Percentiles rank a stretch among this genome's conserved stretches.
These are phyloP conservation scores for Plantago elongata DNA, from an alignment of 257 asterid genomes.

Conservation along the genomic window DNA sequence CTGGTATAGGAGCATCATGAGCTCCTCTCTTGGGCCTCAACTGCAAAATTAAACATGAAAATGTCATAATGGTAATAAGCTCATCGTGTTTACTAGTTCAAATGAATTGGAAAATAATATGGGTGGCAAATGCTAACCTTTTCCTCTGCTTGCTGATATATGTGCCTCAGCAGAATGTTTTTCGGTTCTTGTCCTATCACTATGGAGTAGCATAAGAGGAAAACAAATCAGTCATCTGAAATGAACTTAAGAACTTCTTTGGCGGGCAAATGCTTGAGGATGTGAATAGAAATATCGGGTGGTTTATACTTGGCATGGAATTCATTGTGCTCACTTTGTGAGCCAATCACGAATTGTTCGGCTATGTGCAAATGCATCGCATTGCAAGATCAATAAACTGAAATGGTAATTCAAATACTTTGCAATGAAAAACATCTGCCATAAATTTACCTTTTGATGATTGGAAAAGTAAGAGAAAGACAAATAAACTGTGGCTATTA, in stretches of 20 bases:
- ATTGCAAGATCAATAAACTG: neutral
- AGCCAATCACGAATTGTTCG: neutral
- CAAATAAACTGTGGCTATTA: no score
- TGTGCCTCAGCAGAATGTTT: conserved; percentile 8
- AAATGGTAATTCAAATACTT: neutral
- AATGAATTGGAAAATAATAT: no score
- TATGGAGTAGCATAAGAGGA: neutral
- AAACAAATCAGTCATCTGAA: neutral
- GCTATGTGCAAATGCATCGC: neutral
- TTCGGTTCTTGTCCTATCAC: conserved; percentile 8
- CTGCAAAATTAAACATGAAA: conserved; percentile 18
- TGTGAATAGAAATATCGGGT: no score
- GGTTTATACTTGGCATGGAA: no score
- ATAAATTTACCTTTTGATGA: no score
- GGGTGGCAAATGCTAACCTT: neutral
- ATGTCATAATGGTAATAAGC: neutral
- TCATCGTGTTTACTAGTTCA: neutral
- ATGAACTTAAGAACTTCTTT: neutral
- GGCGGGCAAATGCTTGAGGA: no score
- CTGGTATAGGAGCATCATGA: conserved; percentile 27
- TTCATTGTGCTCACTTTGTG: neutral
- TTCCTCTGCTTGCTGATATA: conserved; percentile 8
- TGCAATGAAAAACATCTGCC: neutral
- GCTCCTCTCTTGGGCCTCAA: conserved; percentile 33
- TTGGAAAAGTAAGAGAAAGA: no score